Conservation (phyloP, 768 basidiomycete species). For the Cantharellus cinnabarinus region DNA sequence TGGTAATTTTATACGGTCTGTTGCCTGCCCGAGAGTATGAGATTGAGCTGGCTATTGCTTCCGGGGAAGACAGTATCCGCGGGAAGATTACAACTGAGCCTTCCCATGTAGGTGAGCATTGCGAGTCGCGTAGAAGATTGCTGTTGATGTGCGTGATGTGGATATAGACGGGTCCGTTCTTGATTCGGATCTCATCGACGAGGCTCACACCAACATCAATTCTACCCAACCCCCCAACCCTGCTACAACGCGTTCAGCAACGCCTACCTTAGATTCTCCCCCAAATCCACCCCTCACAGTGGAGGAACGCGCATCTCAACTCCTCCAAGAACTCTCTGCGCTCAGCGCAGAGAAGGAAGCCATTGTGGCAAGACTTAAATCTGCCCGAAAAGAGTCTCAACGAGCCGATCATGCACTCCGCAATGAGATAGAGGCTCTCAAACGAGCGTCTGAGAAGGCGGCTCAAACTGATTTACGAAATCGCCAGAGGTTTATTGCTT, state of each 20-base stretch:
- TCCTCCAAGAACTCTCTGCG: constrained; percentile 44
- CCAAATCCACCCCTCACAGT: constrained; percentile 24
- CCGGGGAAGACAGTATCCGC: constrained; percentile 33
- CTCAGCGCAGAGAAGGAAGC: constrained; percentile 48
- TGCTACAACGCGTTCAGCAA: constrained; percentile 4
- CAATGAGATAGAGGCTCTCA: constrained; percentile 66
- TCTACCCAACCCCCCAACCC: constrained; percentile 5
- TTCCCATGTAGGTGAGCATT: neutral
- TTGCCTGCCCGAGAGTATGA: constrained; percentile 82
- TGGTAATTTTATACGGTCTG: constrained; percentile 79
- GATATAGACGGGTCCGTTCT: neutral
- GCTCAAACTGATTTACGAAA: constrained; percentile 54
- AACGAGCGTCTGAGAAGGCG: constrained; percentile 66
- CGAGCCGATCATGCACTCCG: constrained; percentile 65
- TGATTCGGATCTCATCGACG: neutral
- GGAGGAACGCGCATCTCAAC: constrained; percentile 44
- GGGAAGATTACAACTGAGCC: constrained; percentile 4
- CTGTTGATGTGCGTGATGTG: too few relatives aligned
- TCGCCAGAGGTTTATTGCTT: constrained; percentile 65
- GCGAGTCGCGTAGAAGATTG: too few relatives aligned
- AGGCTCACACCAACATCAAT: neutral
- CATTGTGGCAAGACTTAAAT: constrained; percentile 49
- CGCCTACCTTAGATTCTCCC: constrained; percentile 10
- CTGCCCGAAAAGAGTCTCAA: constrained; percentile 61
- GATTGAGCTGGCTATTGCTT: constrained; percentile 60